Evolutionary conservation across 371 early-diverging fungal species (phyloP), one percentile per base, ranked within the genome.

Genomic region (Apophysomyces sp.): DNA sequence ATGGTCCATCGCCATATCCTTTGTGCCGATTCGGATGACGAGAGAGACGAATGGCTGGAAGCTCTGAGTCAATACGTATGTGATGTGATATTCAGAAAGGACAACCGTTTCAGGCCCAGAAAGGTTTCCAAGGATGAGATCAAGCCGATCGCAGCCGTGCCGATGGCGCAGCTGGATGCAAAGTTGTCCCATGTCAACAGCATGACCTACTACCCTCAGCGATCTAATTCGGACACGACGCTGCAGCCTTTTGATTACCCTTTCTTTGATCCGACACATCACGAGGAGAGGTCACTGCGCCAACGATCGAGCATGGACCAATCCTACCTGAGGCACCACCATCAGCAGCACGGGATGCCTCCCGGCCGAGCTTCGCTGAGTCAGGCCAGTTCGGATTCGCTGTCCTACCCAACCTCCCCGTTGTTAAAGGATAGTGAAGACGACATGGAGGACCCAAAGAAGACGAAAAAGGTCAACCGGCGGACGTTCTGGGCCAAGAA

Each of bases 31-130:
- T 90, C 88, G 2, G 94, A 94, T 61, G 73, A 73, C 28, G 97
- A 97, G 61, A 82, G 95, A 39, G 94, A 95, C 65, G 83, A 85
- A 15, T 97, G 96, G 95, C 89, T 96, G 0, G 81, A 81, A 40
- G 85, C 88, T 1, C 66, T 90, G 32, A 56, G 68, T 36, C 66
- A 73, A 32, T 76, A 84, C 56, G 72, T 84, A 54, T 74, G 76
- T 12, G 72, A 74, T 56, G 74, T 60, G 9, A 65, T 27, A 28
- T 58, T 52, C 16, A n/a, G 49, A 44, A 44, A 44, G 49, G 49
- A 44, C 3, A 9, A 21, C n/a, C 49, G 49, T 8, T 44, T 27
- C 3, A 60, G 34, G 37, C 16, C 52, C 6, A 29, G 61, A n/a
- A 65, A 60, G 37, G 49, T 61, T 0, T 65, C 65, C 28, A 65